Evolutionary conservation across 2,329 filamentous ascomycete genomes (phyloP).

Genomic region (Pseudocercospora fijiensis): DNA sequence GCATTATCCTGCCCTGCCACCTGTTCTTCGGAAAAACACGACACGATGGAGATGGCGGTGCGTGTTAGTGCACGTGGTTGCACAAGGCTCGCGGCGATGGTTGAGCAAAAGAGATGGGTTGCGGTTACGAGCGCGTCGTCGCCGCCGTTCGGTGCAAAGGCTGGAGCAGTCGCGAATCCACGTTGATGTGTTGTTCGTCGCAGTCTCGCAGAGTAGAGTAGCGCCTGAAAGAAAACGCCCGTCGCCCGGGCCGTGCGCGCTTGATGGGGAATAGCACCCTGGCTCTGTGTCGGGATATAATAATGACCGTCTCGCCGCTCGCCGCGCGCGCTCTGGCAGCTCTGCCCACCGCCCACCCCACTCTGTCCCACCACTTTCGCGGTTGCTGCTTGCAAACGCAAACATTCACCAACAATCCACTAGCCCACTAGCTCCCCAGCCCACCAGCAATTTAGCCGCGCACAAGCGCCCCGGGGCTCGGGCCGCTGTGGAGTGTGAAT

Average conservation of each 20-base stretch:
- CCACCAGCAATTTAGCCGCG: neutral
- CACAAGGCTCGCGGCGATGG: neutral
- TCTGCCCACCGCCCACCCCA: neutral
- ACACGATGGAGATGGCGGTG: neutral
- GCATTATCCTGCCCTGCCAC: neutral
- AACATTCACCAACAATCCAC: neutral
- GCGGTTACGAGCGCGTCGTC: neutral
- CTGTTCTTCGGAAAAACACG: neutral
- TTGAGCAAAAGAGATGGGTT: neutral
- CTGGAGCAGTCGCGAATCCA: neutral
- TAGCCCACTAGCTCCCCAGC: neutral
- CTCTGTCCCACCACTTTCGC: neutral
- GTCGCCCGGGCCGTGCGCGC: no score
- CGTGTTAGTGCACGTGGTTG: neutral
- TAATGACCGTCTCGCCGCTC: neutral
- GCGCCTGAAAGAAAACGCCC: neutral
- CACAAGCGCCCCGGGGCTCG: conserved; percentile 1
- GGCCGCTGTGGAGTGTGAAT: neutral
- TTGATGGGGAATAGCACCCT: neutral
- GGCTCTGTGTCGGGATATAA: neutral
- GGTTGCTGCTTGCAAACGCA: conserved; percentile 7
- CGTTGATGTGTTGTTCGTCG: neutral
- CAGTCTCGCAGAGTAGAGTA: no score
- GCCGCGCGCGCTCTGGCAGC: no score
- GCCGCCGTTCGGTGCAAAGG: neutral